Base-by-base conservation (phyloP, 1,284 basidiomycete species). In the Chondrostereum purpureum region DNA sequence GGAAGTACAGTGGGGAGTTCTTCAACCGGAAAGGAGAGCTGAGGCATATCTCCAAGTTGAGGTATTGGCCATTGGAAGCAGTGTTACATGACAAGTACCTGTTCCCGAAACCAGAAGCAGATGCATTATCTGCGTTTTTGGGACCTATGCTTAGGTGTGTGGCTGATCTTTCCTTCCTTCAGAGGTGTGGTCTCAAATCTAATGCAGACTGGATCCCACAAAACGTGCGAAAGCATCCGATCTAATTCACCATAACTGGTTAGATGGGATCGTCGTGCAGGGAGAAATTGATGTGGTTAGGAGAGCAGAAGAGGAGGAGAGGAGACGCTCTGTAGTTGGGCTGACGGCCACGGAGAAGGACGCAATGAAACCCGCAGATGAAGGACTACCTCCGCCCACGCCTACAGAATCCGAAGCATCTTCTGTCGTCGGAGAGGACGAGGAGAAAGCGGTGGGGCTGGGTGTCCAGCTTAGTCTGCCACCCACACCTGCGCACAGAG, bases 31-130 rank as follows among this genome's bases (percentile, higher is more conserved):
- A 88, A 74, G 93, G 92, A 52, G 94, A 98, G 67, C 78, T 97
- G n/a, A 82, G 92, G 4, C 91, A 96, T 58, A 97, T 98, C 55
- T 84, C 78, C 60, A 94, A 92, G 59, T 72, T 97, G 39, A 85
- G 94, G 10, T 96, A 83, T 67, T 99, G 95, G 95, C 92, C 93
- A 1, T 74, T 98, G 31, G 81, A 87, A 5, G 73, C 82, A 8
- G 95, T 99, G 16, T 69, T 99, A 48, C 87, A 92, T 61, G 92
- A 97, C 75, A 99, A 94, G 72, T 99, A 99, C 66, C 78, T 97
- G 46, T 91, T 99, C 63, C 84, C 91, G 1, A 78, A 80, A 40
- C 70, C 78, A 21, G 91, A 94, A 47, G 90, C 95, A 1, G 87
- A 89, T 43, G 70, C 80, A 43, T 82, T 98, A 48, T 76, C 84